These are phyloP conservation scores for Termitomyces sp. DNA, from an alignment of 768 basidiomycete genomes.

Conservation along the genomic window DNA sequence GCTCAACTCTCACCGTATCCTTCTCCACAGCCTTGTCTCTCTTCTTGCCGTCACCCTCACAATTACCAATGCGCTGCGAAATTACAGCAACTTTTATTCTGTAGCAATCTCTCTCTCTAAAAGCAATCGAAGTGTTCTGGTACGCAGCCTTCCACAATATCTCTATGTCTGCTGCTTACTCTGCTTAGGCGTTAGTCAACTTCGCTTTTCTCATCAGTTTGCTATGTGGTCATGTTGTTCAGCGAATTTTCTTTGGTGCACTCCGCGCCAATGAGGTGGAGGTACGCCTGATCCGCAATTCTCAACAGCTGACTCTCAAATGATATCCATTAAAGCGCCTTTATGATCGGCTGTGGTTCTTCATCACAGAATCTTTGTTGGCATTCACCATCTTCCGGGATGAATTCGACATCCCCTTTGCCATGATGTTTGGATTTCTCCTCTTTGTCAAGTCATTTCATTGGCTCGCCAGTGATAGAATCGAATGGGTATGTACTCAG, in stretches of 20 bases:
- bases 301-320: background rate
- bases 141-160: slow-evolving; percentile 28
- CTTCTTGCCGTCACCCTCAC: slow-evolving; percentile 65
- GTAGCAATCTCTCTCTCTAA: slow-evolving; percentile 90
- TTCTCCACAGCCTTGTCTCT: slow-evolving; percentile 67
- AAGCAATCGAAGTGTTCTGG: slow-evolving; percentile 90
- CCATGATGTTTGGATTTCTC: slow-evolving; percentile 90
- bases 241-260: slow-evolving; percentile 87
- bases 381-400: slow-evolving; percentile 98
- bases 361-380: slow-evolving; percentile 92
- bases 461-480: slow-evolving; percentile 92
- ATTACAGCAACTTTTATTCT: slow-evolving; percentile 90
- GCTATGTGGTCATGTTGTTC: slow-evolving; percentile 69
- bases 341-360: slow-evolving; percentile 96
- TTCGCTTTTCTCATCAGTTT: slow-evolving; percentile 79
- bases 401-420: slow-evolving; percentile 90
- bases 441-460: slow-evolving; percentile 97
- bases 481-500: slow-evolving; percentile 77
- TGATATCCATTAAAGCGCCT: slow-evolving; percentile 59
- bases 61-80: slow-evolving; percentile 74
- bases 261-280: slow-evolving; percentile 88
- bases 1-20: slow-evolving; percentile 57
- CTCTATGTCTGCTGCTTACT: background rate
- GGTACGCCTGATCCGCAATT: slow-evolving; percentile 38
- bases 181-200: slow-evolving; percentile 78